Evolutionary conservation across 2,329 filamentous ascomycete genomes (phyloP).

Genomic region (Aschersonia sp.): DNA sequence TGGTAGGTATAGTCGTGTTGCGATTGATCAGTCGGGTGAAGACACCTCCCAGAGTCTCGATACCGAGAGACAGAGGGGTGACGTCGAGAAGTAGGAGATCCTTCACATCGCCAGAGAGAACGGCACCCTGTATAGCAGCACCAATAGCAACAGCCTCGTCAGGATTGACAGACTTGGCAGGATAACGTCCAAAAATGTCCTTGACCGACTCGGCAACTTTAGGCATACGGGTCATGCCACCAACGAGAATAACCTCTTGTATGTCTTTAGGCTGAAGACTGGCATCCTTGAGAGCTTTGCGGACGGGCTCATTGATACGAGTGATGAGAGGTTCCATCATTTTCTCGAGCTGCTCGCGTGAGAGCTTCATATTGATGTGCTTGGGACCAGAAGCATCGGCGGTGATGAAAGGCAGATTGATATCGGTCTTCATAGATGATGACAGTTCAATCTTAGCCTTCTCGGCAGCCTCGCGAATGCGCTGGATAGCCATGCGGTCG

Average conservation of each 20-base stretch:
- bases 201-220: constrained; percentile 96
- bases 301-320: constrained; percentile 80
- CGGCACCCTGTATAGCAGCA: constrained; percentile 93
- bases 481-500: constrained; percentile 97
- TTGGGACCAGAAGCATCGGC: constrained; percentile 90
- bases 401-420: constrained; percentile 98
- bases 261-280: constrained; percentile 84
- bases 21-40: constrained; percentile 98
- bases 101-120: constrained; percentile 92
- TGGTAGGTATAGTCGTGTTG: constrained; percentile 97
- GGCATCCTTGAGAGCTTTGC: constrained; percentile 95
- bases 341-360: constrained; percentile 80
- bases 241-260: constrained; percentile 93
- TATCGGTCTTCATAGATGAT: constrained; percentile 87
- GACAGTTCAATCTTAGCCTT: constrained; percentile 99
- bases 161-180: constrained; percentile 96
- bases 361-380: constrained; percentile 96
- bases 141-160: constrained; percentile 97
- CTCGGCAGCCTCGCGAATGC: constrained; percentile 96
- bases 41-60: constrained; percentile 94
- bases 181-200: constrained; percentile 90
- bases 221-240: constrained; percentile 99
- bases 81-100: constrained; percentile 92
- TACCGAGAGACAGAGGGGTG: constrained; percentile 91
- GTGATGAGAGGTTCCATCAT: constrained; percentile 82